Evolutionary conservation across 2,329 filamentous ascomycete species (phyloP).

Genomic region (Alternaria ventricosa): DNA sequence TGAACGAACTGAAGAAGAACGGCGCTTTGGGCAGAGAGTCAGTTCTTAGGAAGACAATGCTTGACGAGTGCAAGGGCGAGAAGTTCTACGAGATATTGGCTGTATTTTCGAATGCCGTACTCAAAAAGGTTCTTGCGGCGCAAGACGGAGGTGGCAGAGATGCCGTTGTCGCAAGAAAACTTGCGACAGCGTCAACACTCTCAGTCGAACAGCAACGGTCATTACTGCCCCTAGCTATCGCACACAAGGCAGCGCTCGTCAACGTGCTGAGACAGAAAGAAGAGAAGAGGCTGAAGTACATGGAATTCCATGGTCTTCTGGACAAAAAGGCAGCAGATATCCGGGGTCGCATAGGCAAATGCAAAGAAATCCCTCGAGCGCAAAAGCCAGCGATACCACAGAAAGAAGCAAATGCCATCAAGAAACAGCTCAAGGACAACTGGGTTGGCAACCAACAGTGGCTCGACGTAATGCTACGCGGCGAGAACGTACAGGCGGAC

Average conservation of each 20-base stretch:
- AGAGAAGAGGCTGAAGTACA: constrained; percentile 64
- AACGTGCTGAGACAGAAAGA: constrained; percentile 66
- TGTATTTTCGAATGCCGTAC: constrained; percentile 80
- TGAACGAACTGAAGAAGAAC: constrained; percentile 88
- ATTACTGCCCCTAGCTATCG: constrained; percentile 72
- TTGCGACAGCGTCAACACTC: constrained; percentile 53
- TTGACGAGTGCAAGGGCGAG: constrained; percentile 95
- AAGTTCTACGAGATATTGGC: constrained; percentile 86
- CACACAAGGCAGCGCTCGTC: constrained; percentile 72
- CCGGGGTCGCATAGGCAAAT: constrained; percentile 58
- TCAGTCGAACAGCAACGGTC: constrained; percentile 42
- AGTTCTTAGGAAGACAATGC: constrained; percentile 88
- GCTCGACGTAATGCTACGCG: constrained; percentile 73
- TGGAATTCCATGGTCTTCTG: constrained; percentile 70
- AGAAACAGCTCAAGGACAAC: constrained; percentile 70
- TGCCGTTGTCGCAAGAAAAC: constrained; percentile 56
- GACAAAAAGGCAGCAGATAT: constrained; percentile 67
- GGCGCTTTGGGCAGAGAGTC: constrained; percentile 80
- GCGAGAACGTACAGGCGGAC: constrained; percentile 63
- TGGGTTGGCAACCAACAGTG: constrained; percentile 82
- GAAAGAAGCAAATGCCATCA: constrained; percentile 51
- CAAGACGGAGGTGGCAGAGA: constrained; percentile 51
- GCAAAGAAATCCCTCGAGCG: constrained; percentile 32
- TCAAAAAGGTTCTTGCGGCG: constrained; percentile 70
- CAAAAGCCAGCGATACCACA: constrained; percentile 39